These are phyloP conservation scores for Ogataea zsoltii DNA, from an alignment of 805 yeast genomes.

Conservation along the genomic window DNA sequence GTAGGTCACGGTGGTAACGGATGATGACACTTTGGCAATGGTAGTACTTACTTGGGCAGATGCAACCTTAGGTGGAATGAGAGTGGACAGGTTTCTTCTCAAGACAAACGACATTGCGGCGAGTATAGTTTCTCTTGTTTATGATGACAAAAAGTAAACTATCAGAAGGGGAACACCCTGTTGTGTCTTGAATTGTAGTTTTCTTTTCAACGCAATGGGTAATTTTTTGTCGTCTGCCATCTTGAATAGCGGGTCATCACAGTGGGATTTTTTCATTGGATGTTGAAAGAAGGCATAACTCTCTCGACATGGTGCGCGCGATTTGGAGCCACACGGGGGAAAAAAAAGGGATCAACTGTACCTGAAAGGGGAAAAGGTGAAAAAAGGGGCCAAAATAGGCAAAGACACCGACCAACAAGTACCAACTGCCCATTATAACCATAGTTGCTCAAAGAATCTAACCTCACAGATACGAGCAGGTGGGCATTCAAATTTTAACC, in stretches of 20 bases:
- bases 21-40: neutral
- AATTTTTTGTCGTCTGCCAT: constrained; percentile 4
- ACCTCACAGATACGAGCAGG: too few species aligned
- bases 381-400: too few species aligned
- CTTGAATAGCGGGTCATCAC: neutral
- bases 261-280: constrained; percentile 19
- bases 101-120: constrained; percentile 72
- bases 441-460: too few species aligned
- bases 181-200: too few species aligned
- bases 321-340: neutral
- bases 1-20: constrained; percentile 2
- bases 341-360: too few species aligned
- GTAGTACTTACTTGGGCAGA: constrained; percentile 75
- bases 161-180: too few species aligned
- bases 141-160: neutral
- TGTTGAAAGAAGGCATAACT: neutral
- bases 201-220: too few species aligned
- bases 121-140: constrained; percentile 2
- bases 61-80: constrained; percentile 98
- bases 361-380: neutral
- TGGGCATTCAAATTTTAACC: too few species aligned
- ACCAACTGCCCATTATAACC: too few species aligned
- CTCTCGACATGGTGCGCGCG: neutral
- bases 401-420: too few species aligned
- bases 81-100: constrained; percentile 91